Conservation (phyloP, 176 grass and related monocot species). For the Eragrostis nindensis region DNA sequence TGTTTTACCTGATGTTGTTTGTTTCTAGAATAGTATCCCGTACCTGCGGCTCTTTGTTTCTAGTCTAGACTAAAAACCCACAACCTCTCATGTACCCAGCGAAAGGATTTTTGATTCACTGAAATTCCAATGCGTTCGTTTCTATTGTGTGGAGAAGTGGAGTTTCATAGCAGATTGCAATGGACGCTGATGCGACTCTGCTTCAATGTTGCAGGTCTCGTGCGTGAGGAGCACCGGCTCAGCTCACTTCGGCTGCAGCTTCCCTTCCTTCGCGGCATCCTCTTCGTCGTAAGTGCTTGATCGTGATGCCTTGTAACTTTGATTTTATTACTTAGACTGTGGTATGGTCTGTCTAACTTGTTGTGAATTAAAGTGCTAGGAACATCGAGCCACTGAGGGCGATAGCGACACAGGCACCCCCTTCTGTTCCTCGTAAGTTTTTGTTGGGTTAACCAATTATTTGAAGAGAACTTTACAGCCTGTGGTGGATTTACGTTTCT, state of each 20-base stretch:
- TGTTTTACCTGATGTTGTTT: neutral
- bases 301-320: neutral
- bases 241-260: conserved; percentile 20
- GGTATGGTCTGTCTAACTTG: neutral
- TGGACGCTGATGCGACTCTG: neutral
- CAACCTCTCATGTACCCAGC: neutral
- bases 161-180: neutral
- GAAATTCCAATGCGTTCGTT: neutral
- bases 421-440: conserved; percentile 61
- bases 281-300: conserved; percentile 36
- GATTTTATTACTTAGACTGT: neutral
- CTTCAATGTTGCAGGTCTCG: conserved; percentile 31
- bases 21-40: no score
- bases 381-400: conserved; percentile 67
- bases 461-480: neutral
- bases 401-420: conserved; percentile 74
- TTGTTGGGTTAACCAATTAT: conserved; percentile 19
- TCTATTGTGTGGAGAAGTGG: neutral
- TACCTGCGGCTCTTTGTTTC: no score
- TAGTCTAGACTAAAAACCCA: neutral
- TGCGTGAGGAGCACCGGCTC: conserved; percentile 29
- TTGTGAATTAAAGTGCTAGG: conserved; percentile 49
- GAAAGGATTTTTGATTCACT: neutral
- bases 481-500: neutral
- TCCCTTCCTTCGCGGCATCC: conserved; percentile 25